Evolutionary conservation across 2,329 filamentous ascomycete species (phyloP).

Genomic region (Sporothrix humicola): DNA sequence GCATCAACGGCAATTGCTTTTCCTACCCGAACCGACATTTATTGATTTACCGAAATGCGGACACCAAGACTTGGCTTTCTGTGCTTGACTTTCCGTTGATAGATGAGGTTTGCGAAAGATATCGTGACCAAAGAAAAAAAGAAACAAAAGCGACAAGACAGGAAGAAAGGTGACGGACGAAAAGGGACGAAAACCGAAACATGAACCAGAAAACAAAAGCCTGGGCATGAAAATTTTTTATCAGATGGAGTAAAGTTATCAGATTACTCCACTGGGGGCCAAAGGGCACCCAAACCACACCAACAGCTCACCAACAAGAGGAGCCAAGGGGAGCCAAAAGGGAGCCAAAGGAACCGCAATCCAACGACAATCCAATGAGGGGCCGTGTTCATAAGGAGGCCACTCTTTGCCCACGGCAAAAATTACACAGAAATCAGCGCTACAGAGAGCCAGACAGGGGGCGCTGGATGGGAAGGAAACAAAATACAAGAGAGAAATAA

Average conservation of each 20-base stretch:
- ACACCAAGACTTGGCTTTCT: neutral
- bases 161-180: neutral
- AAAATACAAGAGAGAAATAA: neutral
- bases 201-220: neutral
- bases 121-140: neutral
- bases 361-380: neutral
- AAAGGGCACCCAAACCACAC: too few species aligned
- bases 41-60: neutral
- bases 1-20: neutral
- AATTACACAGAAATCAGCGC: neutral
- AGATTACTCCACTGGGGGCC: slow-evolving; percentile 13
- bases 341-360: neutral
- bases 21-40: neutral
- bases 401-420: neutral
- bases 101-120: too few species aligned
- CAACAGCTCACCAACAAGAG: too few species aligned
- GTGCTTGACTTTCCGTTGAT: neutral
- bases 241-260: slow-evolving; percentile 30
- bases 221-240: slow-evolving; percentile 23
- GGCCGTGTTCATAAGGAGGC: neutral
- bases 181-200: neutral
- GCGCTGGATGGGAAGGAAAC: neutral
- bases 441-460: neutral
- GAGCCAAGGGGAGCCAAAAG: neutral
- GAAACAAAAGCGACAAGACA: neutral